Base-by-base conservation (phyloP, 2,329 filamentous ascomycete species). In the Penicillium sp. region DNA sequence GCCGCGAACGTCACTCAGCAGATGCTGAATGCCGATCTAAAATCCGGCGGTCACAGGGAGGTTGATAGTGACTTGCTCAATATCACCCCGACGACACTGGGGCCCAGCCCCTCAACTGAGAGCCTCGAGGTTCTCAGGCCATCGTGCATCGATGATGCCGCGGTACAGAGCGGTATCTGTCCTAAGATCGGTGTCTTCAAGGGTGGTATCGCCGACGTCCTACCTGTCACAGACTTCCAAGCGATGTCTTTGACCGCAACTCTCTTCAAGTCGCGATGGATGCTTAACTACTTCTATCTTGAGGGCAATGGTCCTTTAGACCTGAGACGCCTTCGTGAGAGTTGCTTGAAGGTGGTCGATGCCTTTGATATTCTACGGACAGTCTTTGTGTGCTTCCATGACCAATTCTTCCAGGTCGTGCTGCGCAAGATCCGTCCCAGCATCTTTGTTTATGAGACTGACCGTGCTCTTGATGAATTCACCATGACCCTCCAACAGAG, bases 321-420 rank as follows among this genome's bases (percentile, higher is more conserved):
- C 12, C 78, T 78, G 13, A 77, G 87, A 25, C 74, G 81, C 33
- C 66, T 77, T 1, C 70, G 73, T 27, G 70, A 75, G 38, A 75
- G 73, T 52, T 77, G 75, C 55, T 61, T 76, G 53, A 71, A 84
- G 35, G 80, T 89, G 4, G 82, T 89, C 1, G 72, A 79, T 3
- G 78, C 77, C 8, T 86, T 88, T 67, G 86, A 89, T 64, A 86
- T 89, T 25, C 75, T 89, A 3, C 82, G 86, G 5, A 89, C 86
- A 0, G 83, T 89, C 6, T 89, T 89, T 61, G 78, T 88, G 15
- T 77, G 81, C 55, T 75, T 79, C 57, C 75, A 78, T 23, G 76
- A 75, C 6, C 75, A 77, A 38, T 84, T 80, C 64, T 79, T 84
- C 59, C 81, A 82, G 53, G 83, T 86, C 1, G 82, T 89, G 0